Conservation (phyloP, 495 filamentous ascomycete species). For the Penicillium steckii region DNA sequence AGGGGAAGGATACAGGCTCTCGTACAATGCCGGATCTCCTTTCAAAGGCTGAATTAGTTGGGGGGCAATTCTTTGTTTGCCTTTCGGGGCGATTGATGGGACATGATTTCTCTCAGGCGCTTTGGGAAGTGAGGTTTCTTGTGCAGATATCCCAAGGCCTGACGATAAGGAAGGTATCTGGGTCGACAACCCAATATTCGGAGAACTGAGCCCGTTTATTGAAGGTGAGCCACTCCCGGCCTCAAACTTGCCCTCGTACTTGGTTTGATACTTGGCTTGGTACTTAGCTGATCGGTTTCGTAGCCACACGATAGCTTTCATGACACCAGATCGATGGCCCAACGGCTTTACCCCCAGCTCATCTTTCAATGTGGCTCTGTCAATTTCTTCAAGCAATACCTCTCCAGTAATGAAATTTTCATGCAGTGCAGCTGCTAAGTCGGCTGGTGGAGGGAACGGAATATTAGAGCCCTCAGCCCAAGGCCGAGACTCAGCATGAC, state of each 20-base stretch:
- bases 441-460: slow-evolving; percentile 48
- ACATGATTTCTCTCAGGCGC: background rate
- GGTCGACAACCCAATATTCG: background rate
- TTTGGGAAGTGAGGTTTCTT: background rate
- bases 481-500: slow-evolving; percentile 46
- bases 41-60: background rate
- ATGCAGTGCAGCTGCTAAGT: slow-evolving; percentile 53
- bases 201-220: background rate
- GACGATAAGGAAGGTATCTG: background rate
- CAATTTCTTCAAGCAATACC: slow-evolving; percentile 54
- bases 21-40: background rate
- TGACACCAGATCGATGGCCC: slow-evolving; percentile 44
- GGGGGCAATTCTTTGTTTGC: background rate
- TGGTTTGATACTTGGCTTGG: slow-evolving; percentile 7
- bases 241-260: too few relatives aligned
- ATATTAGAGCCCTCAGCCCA: slow-evolving; percentile 32
- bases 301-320: slow-evolving; percentile 47
- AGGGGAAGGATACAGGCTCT: too few relatives aligned
- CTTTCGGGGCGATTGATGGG: background rate
- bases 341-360: slow-evolving; percentile 50
- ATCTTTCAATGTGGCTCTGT: slow-evolving; percentile 41
- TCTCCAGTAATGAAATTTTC: slow-evolving; percentile 61
- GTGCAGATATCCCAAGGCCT: background rate
- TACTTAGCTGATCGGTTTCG: slow-evolving; percentile 42
- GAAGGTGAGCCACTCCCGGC: too few relatives aligned